phyloP scores from a whole-genome alignment of 768 basidiomycete genomes.

The Boletellus emodensis region DNA sequence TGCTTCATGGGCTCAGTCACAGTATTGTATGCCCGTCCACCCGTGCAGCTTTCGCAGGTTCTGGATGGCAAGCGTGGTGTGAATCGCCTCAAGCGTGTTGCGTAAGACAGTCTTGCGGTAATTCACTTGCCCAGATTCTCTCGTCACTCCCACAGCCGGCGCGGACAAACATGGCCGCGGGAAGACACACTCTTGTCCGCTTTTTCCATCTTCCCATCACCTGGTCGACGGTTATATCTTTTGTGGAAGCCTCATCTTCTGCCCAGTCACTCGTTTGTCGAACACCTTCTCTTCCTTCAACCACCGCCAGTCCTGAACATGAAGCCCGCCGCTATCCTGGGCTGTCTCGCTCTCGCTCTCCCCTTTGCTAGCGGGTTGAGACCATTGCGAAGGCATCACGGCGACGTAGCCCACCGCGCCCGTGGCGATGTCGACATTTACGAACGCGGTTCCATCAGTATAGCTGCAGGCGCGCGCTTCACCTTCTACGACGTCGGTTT shows the following conservation, averaged over 20 bases:
- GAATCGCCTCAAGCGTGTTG: neutral
- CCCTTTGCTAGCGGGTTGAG: conserved; percentile 30
- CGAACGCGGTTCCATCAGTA: conserved; percentile 30
- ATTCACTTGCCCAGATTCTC: neutral
- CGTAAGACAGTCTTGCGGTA: neutral
- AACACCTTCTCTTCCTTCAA: neutral
- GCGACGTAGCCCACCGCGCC: conserved; percentile 45
- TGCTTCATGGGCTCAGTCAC: too few relatives aligned
- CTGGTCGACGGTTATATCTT: conserved; percentile 1
- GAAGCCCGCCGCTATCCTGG: conserved; percentile 29
- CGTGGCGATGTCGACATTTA: conserved; percentile 33
- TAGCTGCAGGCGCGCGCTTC: conserved; percentile 33
- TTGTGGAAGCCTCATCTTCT: conserved; percentile 9
- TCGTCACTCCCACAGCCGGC: conserved; percentile 21
- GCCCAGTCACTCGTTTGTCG: conserved; percentile 22
- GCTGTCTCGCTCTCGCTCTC: conserved; percentile 33
- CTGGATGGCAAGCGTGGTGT: too few relatives aligned
- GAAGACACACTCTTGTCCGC: neutral
- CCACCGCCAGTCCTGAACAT: conserved; percentile 5
- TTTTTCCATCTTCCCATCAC: neutral
- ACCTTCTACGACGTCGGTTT: conserved; percentile 54
- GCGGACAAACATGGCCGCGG: conserved; percentile 12
- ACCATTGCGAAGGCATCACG: conserved; percentile 34
- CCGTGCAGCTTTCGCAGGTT: too few relatives aligned
- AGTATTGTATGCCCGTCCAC: too few relatives aligned